Evolutionary conservation across 2,329 filamentous ascomycete species (phyloP).

Genomic region (Trichoderma afroharzianum): DNA sequence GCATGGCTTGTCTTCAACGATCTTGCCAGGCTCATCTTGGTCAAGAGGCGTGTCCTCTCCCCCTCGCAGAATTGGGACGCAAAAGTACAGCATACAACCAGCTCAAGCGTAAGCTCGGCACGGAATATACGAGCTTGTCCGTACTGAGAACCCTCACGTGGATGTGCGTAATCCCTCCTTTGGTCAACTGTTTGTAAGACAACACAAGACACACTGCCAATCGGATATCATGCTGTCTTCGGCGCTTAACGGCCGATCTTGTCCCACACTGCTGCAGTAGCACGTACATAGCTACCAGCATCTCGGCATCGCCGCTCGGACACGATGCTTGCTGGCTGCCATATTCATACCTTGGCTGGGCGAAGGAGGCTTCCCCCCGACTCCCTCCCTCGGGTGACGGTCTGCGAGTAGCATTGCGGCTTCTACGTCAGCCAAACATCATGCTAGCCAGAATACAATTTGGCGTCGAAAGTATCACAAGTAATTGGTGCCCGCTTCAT

Average conservation of each 20-base stretch:
- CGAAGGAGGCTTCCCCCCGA: not conserved
- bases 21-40: not conserved
- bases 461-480: not conserved
- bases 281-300: not conserved
- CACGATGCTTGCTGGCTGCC: not conserved
- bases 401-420: not conserved
- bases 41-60: not conserved
- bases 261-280: not conserved
- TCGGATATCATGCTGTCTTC: not conserved
- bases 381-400: not conserved
- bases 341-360: not conserved
- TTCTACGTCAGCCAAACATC: constrained; percentile 12
- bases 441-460: not conserved
- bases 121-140: not conserved
- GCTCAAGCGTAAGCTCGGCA: not conserved
- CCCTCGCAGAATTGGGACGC: not conserved
- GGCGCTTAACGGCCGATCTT: not conserved
- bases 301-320: not conserved
- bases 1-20: constrained; percentile 7
- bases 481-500: constrained; percentile 10
- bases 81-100: not conserved
- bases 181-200: not conserved
- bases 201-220: not conserved
- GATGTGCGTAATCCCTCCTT: not conserved
- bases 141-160: not conserved